These are phyloP conservation scores for Clathrus columnatus DNA, from an alignment of 768 basidiomycete species.

Conservation along the genomic window DNA sequence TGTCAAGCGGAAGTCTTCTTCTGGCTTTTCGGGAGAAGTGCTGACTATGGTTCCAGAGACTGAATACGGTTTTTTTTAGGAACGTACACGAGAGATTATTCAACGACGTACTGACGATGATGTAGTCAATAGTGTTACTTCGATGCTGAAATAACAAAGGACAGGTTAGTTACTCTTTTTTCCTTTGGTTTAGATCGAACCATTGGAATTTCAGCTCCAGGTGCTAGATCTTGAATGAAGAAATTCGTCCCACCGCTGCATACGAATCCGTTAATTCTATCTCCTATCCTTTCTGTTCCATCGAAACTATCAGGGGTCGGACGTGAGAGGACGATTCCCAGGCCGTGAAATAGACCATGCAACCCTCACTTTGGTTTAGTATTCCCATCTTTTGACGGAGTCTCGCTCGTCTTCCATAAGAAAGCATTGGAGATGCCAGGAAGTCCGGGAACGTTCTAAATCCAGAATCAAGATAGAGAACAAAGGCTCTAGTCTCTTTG, in stretches of 20 bases:
- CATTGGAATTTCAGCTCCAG: neutral
- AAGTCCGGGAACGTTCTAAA: neutral
- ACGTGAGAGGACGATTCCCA: neutral
- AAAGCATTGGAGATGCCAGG: neutral
- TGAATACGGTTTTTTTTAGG: neutral
- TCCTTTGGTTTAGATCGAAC: neutral
- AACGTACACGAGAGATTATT: neutral
- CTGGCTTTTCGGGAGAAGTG: neutral
- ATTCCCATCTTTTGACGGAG: neutral
- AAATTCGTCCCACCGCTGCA: neutral
- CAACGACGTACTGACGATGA: neutral
- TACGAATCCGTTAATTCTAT: neutral
- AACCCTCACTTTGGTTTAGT: neutral
- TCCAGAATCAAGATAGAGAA: no score
- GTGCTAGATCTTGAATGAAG: neutral
- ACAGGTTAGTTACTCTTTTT: neutral
- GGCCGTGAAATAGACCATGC: neutral
- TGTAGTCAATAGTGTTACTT: neutral
- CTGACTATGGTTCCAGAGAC: neutral
- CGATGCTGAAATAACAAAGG: neutral
- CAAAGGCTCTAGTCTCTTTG: neutral
- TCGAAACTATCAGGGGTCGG: no score
- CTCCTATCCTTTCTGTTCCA: neutral
- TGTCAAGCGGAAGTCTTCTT: neutral
- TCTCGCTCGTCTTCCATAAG: neutral